These are phyloP conservation scores for Suillus weaverae DNA, from an alignment of 768 basidiomycete species.

Conservation along the genomic window DNA sequence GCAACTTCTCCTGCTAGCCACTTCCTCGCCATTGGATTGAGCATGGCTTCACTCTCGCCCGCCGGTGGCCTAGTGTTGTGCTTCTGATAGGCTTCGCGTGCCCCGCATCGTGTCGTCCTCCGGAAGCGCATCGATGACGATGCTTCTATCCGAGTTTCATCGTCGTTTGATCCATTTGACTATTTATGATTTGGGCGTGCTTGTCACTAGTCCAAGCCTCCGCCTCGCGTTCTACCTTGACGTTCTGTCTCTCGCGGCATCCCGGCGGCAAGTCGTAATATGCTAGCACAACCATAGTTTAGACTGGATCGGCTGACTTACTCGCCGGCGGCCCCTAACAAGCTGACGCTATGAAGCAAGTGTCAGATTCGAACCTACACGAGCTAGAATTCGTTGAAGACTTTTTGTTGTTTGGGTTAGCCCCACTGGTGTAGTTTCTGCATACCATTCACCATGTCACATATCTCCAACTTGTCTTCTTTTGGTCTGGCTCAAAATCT, in stretches of 20 bases:
- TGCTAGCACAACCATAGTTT: not conserved
- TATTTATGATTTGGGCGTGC: not conserved
- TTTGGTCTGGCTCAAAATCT: conserved; percentile 3
- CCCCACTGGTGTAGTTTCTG: not conserved
- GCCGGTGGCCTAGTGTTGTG: not conserved
- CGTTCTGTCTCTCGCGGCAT: not conserved
- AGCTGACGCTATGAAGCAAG: not conserved
- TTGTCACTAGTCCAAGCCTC: not conserved
- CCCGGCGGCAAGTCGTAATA: conserved; percentile 3
- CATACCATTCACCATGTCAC: not conserved
- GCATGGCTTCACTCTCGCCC: not conserved
- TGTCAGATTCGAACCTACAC: not conserved
- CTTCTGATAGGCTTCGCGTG: not conserved
- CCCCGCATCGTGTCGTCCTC: not conserved
- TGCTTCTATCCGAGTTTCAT: not conserved
- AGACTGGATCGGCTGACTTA: not conserved
- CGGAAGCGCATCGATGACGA: not conserved
- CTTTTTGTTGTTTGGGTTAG: not conserved
- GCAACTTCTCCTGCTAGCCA: not conserved
- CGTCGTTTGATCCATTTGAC: too few relatives aligned
- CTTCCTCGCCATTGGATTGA: not conserved
- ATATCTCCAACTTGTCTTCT: conserved; percentile 5
- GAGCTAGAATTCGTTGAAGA: not conserved
- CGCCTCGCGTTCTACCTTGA: not conserved
- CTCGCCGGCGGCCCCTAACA: not conserved